Percentiles rank a stretch among this genome's conserved stretches.
Evolutionary conservation across 352 stramenopile species (phyloP).

Genomic region (Bremia lactucae): DNA sequence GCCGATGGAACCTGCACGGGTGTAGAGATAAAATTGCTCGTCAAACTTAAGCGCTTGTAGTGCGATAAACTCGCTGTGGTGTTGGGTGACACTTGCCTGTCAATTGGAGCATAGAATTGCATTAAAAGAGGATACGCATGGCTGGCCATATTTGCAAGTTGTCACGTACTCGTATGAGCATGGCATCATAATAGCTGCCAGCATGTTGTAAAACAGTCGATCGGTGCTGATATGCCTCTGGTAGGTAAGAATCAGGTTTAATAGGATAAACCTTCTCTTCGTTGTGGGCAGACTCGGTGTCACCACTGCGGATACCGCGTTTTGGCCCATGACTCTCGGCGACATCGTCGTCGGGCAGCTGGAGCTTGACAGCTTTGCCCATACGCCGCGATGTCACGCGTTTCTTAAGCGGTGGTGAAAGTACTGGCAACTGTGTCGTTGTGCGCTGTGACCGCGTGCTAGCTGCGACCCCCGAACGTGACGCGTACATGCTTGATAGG

Average conservation of each 20-base stretch:
- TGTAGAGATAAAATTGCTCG: slow-evolving; percentile 44
- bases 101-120: neutral
- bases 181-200: slow-evolving; percentile 41
- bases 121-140: slow-evolving; percentile 1
- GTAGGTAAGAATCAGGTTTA: slow-evolving; percentile 43
- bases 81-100: slow-evolving; percentile 45
- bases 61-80: slow-evolving; percentile 58
- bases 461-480: slow-evolving; percentile 20
- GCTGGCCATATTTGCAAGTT: neutral
- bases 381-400: slow-evolving; percentile 24
- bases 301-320: slow-evolving; percentile 7
- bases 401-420: slow-evolving; percentile 46
- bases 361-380: slow-evolving; percentile 28
- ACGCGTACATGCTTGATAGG: slow-evolving; percentile 10
- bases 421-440: slow-evolving; percentile 14
- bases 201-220: slow-evolving; percentile 30
- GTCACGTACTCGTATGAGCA: slow-evolving; percentile 43
- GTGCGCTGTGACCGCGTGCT: slow-evolving; percentile 22
- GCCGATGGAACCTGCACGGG: slow-evolving; percentile 32
- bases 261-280: slow-evolving; percentile 22
- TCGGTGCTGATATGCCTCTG: slow-evolving; percentile 26
- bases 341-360: slow-evolving; percentile 21
- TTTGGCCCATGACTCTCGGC: slow-evolving; percentile 6
- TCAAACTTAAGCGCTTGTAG: slow-evolving; percentile 46
- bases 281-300: slow-evolving; percentile 15